Percentiles rank a stretch among this genome's conserved stretches.
These are phyloP conservation scores for Deuterostichococcus epilithicus DNA, from an alignment of 139 green algal species.

Conservation along the genomic window DNA sequence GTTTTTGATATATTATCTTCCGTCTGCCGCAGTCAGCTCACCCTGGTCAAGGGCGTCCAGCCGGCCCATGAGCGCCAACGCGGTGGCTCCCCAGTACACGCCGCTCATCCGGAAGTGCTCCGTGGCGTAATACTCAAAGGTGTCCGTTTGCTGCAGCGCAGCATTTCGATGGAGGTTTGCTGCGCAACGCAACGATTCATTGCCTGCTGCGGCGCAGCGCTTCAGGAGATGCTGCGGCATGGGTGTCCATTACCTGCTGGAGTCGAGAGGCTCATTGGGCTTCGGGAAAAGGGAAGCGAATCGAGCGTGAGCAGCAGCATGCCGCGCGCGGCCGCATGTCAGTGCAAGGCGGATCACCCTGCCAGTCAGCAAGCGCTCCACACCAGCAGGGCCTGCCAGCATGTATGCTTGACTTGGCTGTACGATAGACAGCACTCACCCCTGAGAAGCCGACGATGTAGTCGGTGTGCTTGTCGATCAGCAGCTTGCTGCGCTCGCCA, in stretches of 20 bases:
- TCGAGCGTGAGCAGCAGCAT: neutral
- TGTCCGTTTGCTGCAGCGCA: slow-evolving; percentile 35
- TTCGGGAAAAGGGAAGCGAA: too few species aligned
- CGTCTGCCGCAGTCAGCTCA: neutral
- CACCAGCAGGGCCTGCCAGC: neutral
- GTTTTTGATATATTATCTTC: too few species aligned
- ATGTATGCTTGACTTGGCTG: neutral
- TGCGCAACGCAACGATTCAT: neutral
- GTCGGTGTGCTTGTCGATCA: slow-evolving; percentile 69
- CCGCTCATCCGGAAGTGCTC: slow-evolving; percentile 97
- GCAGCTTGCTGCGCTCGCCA: slow-evolving; percentile 32
- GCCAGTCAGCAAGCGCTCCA: neutral
- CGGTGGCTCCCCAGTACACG: slow-evolving; percentile 96
- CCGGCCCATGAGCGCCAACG: slow-evolving; percentile 71
- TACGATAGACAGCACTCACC: slow-evolving; percentile 19
- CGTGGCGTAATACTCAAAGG: slow-evolving; percentile 75
- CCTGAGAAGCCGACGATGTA: slow-evolving; percentile 72
- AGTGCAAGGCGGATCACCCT: neutral
- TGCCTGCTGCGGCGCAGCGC: slow-evolving; percentile 45
- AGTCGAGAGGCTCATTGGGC: neutral
- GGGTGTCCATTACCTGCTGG: neutral
- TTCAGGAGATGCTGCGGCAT: slow-evolving; percentile 20
- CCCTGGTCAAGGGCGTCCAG: slow-evolving; percentile 62
- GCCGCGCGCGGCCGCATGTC: neutral
- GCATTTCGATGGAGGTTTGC: neutral